phyloP scores from a whole-genome alignment of 2,329 filamentous ascomycete genomes.

The Pleoardoris graminearum region DNA sequence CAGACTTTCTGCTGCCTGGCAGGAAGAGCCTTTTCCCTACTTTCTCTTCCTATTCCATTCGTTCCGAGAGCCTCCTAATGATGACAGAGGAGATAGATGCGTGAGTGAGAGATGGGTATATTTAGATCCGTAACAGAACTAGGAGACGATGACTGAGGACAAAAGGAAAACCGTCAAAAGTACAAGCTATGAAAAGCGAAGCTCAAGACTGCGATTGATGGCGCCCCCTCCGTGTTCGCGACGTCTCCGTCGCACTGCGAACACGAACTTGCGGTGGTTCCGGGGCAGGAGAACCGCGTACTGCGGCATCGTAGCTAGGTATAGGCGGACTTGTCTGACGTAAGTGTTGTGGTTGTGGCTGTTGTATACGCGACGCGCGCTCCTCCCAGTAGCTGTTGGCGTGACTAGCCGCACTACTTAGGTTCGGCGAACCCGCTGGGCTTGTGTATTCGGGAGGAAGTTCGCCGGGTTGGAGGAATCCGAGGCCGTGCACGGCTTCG shows the following conservation, averaged over 20 bases:
- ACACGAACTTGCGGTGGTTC: constrained; percentile 22
- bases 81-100: constrained; percentile 18
- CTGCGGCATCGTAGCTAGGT: constrained; percentile 79
- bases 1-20: background rate
- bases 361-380: constrained; percentile 52
- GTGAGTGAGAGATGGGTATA: constrained; percentile 21
- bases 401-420: constrained; percentile 59
- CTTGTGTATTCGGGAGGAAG: constrained; percentile 56
- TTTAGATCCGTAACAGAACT: constrained; percentile 11
- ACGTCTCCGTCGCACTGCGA: constrained; percentile 25
- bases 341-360: constrained; percentile 17
- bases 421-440: constrained; percentile 43
- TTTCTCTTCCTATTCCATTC: constrained; percentile 1
- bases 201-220: constrained; percentile 10
- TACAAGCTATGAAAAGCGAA: background rate
- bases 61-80: background rate
- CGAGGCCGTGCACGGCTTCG: constrained; percentile 33
- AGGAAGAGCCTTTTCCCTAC: background rate
- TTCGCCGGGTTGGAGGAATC: constrained; percentile 42
- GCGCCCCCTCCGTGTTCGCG: constrained; percentile 16
- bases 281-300: constrained; percentile 63
- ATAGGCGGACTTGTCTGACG: constrained; percentile 63
- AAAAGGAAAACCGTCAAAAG: constrained; percentile 7
- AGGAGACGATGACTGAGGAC: background rate
- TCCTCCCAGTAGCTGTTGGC: constrained; percentile 52